Evolutionary conservation across 768 basidiomycete species (phyloP).

Genomic region (Lentinus brumalis): DNA sequence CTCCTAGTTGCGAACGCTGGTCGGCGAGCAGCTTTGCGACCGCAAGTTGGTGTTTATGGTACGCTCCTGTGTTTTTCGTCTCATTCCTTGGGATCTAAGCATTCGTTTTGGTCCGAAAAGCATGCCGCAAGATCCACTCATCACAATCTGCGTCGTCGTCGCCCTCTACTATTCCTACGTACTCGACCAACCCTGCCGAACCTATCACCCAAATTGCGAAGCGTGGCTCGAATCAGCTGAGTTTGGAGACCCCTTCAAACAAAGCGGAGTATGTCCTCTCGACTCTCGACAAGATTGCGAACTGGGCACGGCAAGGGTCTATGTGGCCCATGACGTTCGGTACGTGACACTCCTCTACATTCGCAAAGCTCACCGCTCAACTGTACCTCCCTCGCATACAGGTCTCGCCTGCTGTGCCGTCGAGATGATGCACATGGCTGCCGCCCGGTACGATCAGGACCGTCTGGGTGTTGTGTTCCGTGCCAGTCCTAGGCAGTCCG

Average conservation of each 20-base stretch:
- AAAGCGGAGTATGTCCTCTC: constrained; percentile 90
- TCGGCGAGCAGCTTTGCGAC: constrained; percentile 48
- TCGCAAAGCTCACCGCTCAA: neutral
- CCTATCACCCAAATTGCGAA: constrained; percentile 76
- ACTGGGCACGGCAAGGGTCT: constrained; percentile 96
- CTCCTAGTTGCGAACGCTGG: constrained; percentile 39
- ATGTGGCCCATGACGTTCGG: constrained; percentile 99
- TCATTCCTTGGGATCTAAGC: neutral
- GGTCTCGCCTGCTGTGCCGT: constrained; percentile 99
- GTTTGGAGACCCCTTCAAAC: constrained; percentile 87
- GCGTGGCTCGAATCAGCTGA: constrained; percentile 79
- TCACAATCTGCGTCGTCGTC: constrained; percentile 43
- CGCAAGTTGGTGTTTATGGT: constrained; percentile 49
- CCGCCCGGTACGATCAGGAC: constrained; percentile 98
- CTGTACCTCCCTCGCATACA: constrained; percentile 26
- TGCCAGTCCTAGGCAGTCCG: constrained; percentile 96
- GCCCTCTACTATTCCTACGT: constrained; percentile 44
- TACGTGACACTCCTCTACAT: constrained; percentile 24
- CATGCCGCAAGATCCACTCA: constrained; percentile 57
- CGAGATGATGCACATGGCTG: constrained; percentile 99
- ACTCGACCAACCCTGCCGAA: constrained; percentile 45
- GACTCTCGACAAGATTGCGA: constrained; percentile 93
- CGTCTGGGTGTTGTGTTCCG: constrained; percentile 97
- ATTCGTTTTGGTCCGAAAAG: constrained; percentile 30
- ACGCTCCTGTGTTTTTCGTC: constrained; percentile 10